Percentiles rank a stretch among this genome's conserved stretches.
Conservation (phyloP, 2,329 filamentous ascomycete genomes). For the Cercospora zeina region DNA sequence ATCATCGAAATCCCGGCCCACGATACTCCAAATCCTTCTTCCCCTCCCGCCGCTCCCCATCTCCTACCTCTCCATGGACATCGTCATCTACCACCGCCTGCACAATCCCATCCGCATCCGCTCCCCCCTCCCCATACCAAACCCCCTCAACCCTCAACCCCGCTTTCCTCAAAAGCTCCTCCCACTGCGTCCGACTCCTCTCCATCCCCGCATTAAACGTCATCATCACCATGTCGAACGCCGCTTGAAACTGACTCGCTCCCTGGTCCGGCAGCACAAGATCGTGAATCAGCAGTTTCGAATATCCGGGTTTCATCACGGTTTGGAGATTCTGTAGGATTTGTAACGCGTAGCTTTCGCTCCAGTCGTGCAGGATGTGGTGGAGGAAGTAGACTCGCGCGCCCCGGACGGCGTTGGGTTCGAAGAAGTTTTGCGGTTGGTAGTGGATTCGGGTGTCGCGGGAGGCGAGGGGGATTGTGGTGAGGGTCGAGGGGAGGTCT, state of each 20-base stretch:
- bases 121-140: neutral
- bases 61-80: too few relatives aligned
- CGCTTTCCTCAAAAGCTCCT: neutral
- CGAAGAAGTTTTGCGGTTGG: neutral
- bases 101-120: neutral
- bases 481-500: neutral
- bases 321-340: neutral
- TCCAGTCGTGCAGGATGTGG: neutral
- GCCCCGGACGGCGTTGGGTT: neutral
- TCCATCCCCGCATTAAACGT: neutral
- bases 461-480: neutral
- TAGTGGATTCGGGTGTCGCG: neutral
- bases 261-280: neutral
- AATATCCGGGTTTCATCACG: neutral
- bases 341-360: neutral
- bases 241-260: neutral
- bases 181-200: neutral
- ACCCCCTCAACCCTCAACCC: neutral
- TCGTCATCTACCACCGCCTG: neutral
- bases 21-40: too few relatives aligned
- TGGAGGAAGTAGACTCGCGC: neutral
- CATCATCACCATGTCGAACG: neutral
- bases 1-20: too few relatives aligned
- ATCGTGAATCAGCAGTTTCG: constrained; percentile 1
- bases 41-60: too few relatives aligned